Evolutionary conservation across 768 basidiomycete genomes (phyloP), one percentile per base, ranked within the genome.

Genomic region (Tulasnella sp.): DNA sequence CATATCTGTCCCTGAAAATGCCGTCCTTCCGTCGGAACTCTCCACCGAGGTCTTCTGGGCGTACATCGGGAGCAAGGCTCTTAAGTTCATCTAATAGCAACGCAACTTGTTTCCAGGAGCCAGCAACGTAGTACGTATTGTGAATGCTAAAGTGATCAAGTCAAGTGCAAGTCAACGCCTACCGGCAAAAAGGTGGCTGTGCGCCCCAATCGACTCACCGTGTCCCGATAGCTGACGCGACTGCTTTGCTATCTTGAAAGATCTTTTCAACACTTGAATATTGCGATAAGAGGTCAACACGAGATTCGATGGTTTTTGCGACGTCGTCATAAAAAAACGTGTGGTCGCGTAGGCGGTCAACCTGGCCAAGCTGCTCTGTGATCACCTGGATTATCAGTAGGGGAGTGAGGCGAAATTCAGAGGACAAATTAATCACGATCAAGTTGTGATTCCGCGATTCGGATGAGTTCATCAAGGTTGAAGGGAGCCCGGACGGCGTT

Each of bases 91-190:
- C 75, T 56, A 91, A 72, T 30, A 74, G 74, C 60, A 83, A 76
- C 3, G 76, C 69, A n/a, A 86, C 81, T 50, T 90, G 72, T 64
- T 78, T 86, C 89, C 89, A 92, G 1, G 81, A 84, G 15, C 86
- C 81, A n/a, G 88, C 85, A 32, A 90, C 75, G 78, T 86, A 80
- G 69, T 88, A 89, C 7, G 80, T 70, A 68, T 91, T 92, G 70
- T 92, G 88, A 56, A 91, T 76, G 70, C 88, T 91, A 65, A 43
- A 19, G n/a, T 9, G 11, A 30, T 15, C 17, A 24, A 24, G 24
- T 26, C 11, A 50, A 11, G 48, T 23, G 10, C 11, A 11, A 10
- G 13, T 10, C 24, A 23, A 23, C 24, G 48, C 48, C 24, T 50
- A 11, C 13, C 13, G 10, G 15, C 21, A 21, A 1, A 38, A 58